Conservation (phyloP, 371 early-diverging fungal species). For the Fennellomyces sp. region DNA sequence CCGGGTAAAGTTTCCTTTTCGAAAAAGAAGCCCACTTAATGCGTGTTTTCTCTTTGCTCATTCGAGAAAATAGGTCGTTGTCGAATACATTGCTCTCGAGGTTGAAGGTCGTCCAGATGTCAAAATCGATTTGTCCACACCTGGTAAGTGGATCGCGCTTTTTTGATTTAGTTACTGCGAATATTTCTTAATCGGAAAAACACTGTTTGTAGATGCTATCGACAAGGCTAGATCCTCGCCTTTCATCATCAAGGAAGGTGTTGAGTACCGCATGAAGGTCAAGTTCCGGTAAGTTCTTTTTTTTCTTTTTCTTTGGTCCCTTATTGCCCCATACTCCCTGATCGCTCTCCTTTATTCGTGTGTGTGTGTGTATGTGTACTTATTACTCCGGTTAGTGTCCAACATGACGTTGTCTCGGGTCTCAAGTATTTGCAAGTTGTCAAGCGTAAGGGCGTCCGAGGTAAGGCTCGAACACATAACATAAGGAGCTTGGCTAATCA, state of each 20-base stretch:
- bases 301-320: slow-evolving; percentile 1
- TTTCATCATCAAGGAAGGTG: slow-evolving; percentile 94
- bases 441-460: slow-evolving; percentile 83
- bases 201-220: slow-evolving; percentile 38
- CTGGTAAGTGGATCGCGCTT: slow-evolving; percentile 41
- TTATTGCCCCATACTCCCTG: neutral
- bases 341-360: neutral
- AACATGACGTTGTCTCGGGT: slow-evolving; percentile 95
- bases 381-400: slow-evolving; percentile 58
- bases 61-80: slow-evolving; percentile 61
- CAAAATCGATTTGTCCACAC: slow-evolving; percentile 80
- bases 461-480: slow-evolving; percentile 39
- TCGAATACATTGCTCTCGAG: slow-evolving; percentile 82
- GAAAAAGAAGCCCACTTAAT: neutral
- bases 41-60: neutral
- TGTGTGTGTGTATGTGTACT: neutral
- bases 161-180: neutral
- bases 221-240: slow-evolving; percentile 68
- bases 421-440: slow-evolving; percentile 93
- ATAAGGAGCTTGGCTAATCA: no score
- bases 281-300: slow-evolving; percentile 68
- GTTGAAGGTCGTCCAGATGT: slow-evolving; percentile 84
- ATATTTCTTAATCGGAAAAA: neutral
- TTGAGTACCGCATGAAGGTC: slow-evolving; percentile 92
- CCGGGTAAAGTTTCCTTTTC: slow-evolving; percentile 39